Percentiles rank a stretch among this genome's conserved stretches.
phyloP scores from a whole-genome alignment of 2,329 filamentous ascomycete species.

The Cytospora piceae region DNA sequence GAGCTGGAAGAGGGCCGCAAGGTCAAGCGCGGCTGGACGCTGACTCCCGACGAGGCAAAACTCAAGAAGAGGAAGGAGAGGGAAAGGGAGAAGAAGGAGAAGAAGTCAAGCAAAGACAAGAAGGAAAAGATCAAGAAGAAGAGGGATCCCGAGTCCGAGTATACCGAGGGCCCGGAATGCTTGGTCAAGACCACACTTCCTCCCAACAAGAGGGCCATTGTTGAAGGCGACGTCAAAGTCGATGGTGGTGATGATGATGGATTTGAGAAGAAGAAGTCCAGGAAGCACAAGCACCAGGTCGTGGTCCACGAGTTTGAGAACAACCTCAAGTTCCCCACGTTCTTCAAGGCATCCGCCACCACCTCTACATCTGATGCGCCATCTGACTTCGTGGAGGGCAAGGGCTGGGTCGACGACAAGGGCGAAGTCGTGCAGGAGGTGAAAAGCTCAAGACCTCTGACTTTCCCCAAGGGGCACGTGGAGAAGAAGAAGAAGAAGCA shows the following conservation, averaged over 20 bases:
- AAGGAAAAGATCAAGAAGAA: constrained; percentile 56
- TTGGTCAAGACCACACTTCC: constrained; percentile 81
- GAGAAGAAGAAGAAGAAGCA: constrained; percentile 26
- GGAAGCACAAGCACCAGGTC: constrained; percentile 63
- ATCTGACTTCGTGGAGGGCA: constrained; percentile 70
- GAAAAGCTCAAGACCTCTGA: constrained; percentile 43
- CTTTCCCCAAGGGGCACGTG: constrained; percentile 33
- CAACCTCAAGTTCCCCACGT: constrained; percentile 79
- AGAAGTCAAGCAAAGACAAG: constrained; percentile 43
- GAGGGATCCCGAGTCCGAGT: constrained; percentile 70
- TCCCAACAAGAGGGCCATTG: constrained; percentile 38
- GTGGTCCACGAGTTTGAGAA: constrained; percentile 90
- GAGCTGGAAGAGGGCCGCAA: constrained; percentile 74
- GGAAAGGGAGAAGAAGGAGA: constrained; percentile 47
- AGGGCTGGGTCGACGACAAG: constrained; percentile 83
- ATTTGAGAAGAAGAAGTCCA: constrained; percentile 59
- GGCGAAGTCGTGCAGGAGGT: constrained; percentile 74
- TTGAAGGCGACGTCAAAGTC: constrained; percentile 44
- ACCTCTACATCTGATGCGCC: constrained; percentile 53
- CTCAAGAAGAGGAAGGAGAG: constrained; percentile 53
- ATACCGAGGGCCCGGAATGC: constrained; percentile 79
- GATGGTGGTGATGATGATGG: constrained; percentile 46
- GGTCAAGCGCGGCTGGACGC: constrained; percentile 89
- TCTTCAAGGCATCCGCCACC: constrained; percentile 63
- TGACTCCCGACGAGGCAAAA: constrained; percentile 57